phyloP scores from a whole-genome alignment of 2,329 filamentous ascomycete species.

The Verruconis gallopava region DNA sequence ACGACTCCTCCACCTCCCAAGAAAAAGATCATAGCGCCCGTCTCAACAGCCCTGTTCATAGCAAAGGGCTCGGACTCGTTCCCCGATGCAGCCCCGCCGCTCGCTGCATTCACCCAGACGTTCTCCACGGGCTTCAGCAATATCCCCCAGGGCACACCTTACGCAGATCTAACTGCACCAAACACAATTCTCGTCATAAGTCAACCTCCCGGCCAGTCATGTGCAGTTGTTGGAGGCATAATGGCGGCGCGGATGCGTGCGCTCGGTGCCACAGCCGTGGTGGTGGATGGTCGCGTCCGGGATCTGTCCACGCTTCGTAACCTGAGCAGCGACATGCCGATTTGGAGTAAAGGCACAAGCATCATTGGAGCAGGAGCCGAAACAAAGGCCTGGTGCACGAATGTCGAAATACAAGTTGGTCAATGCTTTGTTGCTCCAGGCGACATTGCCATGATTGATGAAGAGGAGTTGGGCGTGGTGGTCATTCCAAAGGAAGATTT shows the following conservation, averaged over 20 bases:
- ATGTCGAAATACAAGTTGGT: constrained; percentile 27
- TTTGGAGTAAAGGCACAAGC: constrained; percentile 45
- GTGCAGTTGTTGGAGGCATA: constrained; percentile 64
- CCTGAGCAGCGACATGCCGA: constrained; percentile 38
- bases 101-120: constrained; percentile 3
- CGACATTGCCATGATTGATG: constrained; percentile 59
- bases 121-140: constrained; percentile 26
- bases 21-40: constrained; percentile 33
- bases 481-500: constrained; percentile 51
- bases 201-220: constrained; percentile 51
- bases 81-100: constrained; percentile 9
- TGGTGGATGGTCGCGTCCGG: constrained; percentile 56
- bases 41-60: constrained; percentile 51
- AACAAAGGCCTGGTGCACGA: constrained; percentile 42
- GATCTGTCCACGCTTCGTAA: constrained; percentile 49
- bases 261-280: constrained; percentile 45
- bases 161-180: constrained; percentile 50
- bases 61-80: constrained; percentile 37
- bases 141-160: constrained; percentile 49
- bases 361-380: constrained; percentile 45
- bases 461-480: constrained; percentile 52
- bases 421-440: constrained; percentile 26
- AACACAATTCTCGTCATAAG: constrained; percentile 53
- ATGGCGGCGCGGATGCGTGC: constrained; percentile 58
- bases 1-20: constrained; percentile 14